Evolutionary conservation across 805 yeast species (phyloP).

Genomic region (Metschnikowia rubicola): DNA sequence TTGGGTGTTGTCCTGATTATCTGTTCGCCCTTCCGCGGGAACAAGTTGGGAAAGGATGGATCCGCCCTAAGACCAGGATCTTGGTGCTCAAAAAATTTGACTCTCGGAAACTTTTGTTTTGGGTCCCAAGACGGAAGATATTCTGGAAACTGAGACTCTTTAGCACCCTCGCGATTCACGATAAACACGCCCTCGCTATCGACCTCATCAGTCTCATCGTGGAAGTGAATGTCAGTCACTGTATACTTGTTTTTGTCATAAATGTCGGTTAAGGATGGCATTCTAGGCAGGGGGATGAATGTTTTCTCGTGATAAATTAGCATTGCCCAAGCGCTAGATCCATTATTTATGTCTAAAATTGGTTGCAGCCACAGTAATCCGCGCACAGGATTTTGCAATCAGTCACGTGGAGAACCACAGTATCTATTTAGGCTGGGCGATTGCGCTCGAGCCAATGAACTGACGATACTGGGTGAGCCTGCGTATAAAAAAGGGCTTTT

Average conservation of each 20-base stretch:
- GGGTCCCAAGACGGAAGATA: constrained; percentile 33
- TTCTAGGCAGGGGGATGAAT: not conserved
- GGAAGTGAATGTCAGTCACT: constrained; percentile 15
- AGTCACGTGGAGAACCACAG: constrained; percentile 10
- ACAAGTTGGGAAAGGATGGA: constrained; percentile 20
- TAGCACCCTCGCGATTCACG: constrained; percentile 28
- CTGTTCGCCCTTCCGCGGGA: constrained; percentile 15
- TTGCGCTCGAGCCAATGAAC: not conserved
- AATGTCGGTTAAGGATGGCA: constrained; percentile 5
- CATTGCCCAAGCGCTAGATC: too few species aligned
- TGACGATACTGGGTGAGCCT: too few species aligned
- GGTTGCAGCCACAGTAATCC: constrained; percentile 9
- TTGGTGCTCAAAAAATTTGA: constrained; percentile 23
- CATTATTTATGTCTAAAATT: not conserved
- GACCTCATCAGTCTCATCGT: constrained; percentile 23
- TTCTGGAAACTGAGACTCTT: constrained; percentile 22
- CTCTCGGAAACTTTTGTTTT: constrained; percentile 29
- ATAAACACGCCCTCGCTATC: constrained; percentile 30
- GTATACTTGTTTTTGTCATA: constrained; percentile 6
- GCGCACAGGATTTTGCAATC: constrained; percentile 7
- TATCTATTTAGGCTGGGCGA: not conserved
- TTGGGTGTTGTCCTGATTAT: constrained; percentile 28
- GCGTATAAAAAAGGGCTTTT: not conserved
- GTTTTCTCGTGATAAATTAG: too few species aligned
- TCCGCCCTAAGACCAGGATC: constrained; percentile 31